phyloP scores from a whole-genome alignment of 441 rosid genomes.

The Melianthus villosus region DNA sequence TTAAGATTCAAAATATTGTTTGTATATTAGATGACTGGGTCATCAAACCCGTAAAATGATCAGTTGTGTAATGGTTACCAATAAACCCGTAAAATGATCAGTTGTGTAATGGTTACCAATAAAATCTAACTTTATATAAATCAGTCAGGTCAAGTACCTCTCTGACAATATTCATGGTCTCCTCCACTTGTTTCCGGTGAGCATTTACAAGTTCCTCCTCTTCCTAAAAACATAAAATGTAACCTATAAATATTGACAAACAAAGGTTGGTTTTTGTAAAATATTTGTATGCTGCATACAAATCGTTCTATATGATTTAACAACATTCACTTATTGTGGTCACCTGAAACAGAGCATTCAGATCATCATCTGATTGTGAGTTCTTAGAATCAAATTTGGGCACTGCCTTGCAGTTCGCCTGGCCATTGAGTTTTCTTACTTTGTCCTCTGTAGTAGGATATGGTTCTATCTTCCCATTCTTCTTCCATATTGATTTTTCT shows the following conservation, averaged over 20 bases:
- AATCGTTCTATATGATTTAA: too few relatives aligned
- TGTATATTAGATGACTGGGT: too few relatives aligned
- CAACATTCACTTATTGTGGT: not conserved
- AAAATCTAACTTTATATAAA: not conserved
- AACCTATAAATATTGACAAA: too few relatives aligned
- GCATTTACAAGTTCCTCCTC: constrained; percentile 56
- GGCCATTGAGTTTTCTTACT: constrained; percentile 31
- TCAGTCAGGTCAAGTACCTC: constrained; percentile 24
- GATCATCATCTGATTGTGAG: constrained; percentile 33
- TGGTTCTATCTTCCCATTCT: constrained; percentile 48
- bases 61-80: too few relatives aligned
- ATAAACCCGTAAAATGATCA: too few relatives aligned
- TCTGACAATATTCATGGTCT: constrained; percentile 43
- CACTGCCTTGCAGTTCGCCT: constrained; percentile 34
- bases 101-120: too few relatives aligned
- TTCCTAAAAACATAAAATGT: constrained; percentile 23
- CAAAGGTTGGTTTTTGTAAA: too few relatives aligned
- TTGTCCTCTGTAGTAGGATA: constrained; percentile 35
- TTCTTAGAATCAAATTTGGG: constrained; percentile 32
- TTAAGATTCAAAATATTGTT: too few relatives aligned
- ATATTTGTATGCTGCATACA: too few relatives aligned
- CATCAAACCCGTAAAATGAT: too few relatives aligned
- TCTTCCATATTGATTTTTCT: constrained; percentile 57
- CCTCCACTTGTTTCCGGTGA: constrained; percentile 51
- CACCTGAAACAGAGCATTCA: constrained; percentile 46